A percentile compares a stretch with the other conserved stretches of the same genome.
Evolutionary conservation across 2,329 filamentous ascomycete genomes (phyloP).

Genomic region (Hypocreales sp.): DNA sequence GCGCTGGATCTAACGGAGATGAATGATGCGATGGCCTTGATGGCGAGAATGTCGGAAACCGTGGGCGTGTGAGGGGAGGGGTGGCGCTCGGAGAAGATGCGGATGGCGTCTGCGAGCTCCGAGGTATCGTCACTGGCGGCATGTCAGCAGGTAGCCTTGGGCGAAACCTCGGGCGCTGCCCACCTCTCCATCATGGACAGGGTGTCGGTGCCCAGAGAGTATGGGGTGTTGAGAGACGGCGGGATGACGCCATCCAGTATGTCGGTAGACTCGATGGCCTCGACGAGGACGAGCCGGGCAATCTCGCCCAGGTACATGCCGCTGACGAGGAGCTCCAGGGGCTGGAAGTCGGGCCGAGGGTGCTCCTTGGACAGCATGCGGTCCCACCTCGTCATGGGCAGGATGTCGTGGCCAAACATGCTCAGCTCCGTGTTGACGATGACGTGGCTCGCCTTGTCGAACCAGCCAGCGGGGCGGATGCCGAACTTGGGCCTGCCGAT

Average conservation of each 20-base stretch:
- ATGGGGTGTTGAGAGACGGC: constrained; percentile 31
- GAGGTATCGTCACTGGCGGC: constrained; percentile 25
- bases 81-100: constrained; percentile 33
- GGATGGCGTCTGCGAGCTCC: constrained; percentile 25
- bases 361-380: constrained; percentile 33
- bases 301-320: constrained; percentile 55
- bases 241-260: constrained; percentile 42
- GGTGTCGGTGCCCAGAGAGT: constrained; percentile 45
- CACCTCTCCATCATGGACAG: constrained; percentile 43
- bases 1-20: constrained; percentile 43
- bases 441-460: constrained; percentile 41
- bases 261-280: constrained; percentile 38
- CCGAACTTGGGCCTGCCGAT: constrained; percentile 43
- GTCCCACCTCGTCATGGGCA: constrained; percentile 49
- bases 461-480: constrained; percentile 36
- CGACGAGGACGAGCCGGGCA: constrained; percentile 38
- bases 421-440: constrained; percentile 53
- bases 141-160: constrained; percentile 7
- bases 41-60: constrained; percentile 30
- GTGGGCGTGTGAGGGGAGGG: constrained; percentile 26
- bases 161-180: constrained; percentile 9
- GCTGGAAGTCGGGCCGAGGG: constrained; percentile 42
- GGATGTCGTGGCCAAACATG: constrained; percentile 46
- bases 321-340: constrained; percentile 45
- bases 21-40: constrained; percentile 36